These are phyloP conservation scores for Gleditsia sinensis DNA, from an alignment of 306 rosid genomes.

Conservation along the genomic window DNA sequence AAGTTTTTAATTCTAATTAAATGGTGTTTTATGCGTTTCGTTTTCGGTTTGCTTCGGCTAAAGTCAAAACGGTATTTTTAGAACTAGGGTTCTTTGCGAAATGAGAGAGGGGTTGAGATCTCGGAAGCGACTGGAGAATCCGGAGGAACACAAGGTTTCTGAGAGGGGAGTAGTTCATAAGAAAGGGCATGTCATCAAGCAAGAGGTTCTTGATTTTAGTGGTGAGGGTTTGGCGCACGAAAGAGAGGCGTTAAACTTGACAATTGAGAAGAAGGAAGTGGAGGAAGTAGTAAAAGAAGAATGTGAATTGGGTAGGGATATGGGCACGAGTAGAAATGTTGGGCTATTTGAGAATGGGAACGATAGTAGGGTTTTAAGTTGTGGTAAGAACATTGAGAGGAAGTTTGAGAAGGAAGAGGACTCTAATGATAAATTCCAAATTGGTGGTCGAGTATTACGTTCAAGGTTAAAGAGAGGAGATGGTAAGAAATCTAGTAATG, in stretches of 20 bases:
- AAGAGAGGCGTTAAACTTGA: slow-evolving; percentile 22
- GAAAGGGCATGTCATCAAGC: slow-evolving; percentile 32
- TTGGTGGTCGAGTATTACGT: slow-evolving; percentile 62
- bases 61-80: slow-evolving; percentile 35
- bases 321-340: slow-evolving; percentile 36
- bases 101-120: slow-evolving; percentile 86
- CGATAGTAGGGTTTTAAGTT: slow-evolving; percentile 36
- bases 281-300: slow-evolving; percentile 32
- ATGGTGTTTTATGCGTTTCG: slow-evolving; percentile 26
- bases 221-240: slow-evolving; percentile 37
- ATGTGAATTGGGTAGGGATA: slow-evolving; percentile 36
- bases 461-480: slow-evolving; percentile 47
- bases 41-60: slow-evolving; percentile 29
- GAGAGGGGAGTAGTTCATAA: slow-evolving; percentile 23
- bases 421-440: slow-evolving; percentile 29
- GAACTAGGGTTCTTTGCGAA: slow-evolving; percentile 40
- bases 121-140: slow-evolving; percentile 41
- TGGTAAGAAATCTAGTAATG: slow-evolving; percentile 30
- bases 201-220: slow-evolving; percentile 28
- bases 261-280: slow-evolving; percentile 34
- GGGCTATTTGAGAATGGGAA: slow-evolving; percentile 44
- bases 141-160: slow-evolving; percentile 25
- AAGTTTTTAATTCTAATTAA: slow-evolving; percentile 16
- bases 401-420: slow-evolving; percentile 32
- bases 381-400: slow-evolving; percentile 32